Evolutionary conservation across 495 filamentous ascomycete species (phyloP), one percentile per base, ranked within the genome.

Genomic region (Tuber melanosporum): DNA sequence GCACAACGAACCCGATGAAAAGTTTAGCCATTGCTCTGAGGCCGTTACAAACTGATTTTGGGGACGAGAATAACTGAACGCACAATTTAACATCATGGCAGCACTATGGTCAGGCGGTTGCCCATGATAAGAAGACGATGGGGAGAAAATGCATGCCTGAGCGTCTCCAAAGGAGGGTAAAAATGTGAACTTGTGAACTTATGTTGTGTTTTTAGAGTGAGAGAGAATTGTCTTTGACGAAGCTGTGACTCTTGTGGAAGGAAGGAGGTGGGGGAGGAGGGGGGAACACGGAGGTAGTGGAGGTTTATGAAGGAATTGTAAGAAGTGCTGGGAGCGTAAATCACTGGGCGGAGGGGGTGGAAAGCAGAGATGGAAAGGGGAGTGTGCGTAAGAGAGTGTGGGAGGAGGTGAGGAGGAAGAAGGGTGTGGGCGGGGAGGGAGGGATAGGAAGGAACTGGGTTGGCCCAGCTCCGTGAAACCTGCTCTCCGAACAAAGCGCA

Each of bases 1-100:
- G 43, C 44, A 52, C 42, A 73, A 85, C 91, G 86, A 88, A 96
- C 94, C 94, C 94, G 83, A 97, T 91, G 84, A 96, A 97, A 75
- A 97, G 87, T 85, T 97, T 97, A 44, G 93, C 89, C 94, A 97
- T 97, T 74, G 79, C 88, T 84, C 80, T 75, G 76, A 79, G 73
- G 52, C 76, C 83, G 74, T 77, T 78, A 73, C 73, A 75, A 81
- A 84, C 70, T 46, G 75, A 75, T 80, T 70, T 41, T 75, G 71
- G 83, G 85, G 77, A 74, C 78, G 78, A 75, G 84, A 83, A 83
- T 85, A 83, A 83, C 82, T 85, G 79, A 78, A 81, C 76, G 76
- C 81, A 81, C 77, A 77, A 84, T 85, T 78, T 85, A 83, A 84
- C 85, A 84, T 79, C 78, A 79, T 49, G 81, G 77, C 75, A 75